Conservation (phyloP, 257 asterid species). For the Solanum arcanum region DNA sequence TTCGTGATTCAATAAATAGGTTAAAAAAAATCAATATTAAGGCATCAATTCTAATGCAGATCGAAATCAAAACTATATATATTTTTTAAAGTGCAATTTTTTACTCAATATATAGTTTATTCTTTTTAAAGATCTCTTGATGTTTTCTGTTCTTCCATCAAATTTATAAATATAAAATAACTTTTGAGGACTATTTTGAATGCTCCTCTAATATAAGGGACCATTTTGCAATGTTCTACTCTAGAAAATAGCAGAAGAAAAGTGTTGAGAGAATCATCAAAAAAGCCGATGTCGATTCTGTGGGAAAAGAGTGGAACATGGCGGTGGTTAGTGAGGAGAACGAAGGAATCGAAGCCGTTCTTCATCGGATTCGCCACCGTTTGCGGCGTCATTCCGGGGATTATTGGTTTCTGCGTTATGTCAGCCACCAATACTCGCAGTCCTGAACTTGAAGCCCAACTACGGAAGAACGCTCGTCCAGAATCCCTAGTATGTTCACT, state of each 20-base stretch:
- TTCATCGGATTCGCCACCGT: constrained; percentile 79
- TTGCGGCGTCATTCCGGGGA: constrained; percentile 89
- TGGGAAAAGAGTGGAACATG: constrained; percentile 72
- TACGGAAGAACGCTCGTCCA: constrained; percentile 70
- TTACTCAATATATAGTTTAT: no score
- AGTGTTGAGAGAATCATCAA: neutral
- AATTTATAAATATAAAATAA: no score
- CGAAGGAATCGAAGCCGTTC: constrained; percentile 79
- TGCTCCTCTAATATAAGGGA: neutral
- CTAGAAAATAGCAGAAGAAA: neutral
- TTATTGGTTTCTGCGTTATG: constrained; percentile 75
- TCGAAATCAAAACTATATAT: no score
- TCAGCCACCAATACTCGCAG: constrained; percentile 46
- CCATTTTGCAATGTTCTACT: neutral
- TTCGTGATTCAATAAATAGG: no score
- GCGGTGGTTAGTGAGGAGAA: constrained; percentile 80
- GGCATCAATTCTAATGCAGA: no score
- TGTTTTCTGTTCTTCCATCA: neutral
- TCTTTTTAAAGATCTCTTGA: no score
- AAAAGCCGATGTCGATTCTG: constrained; percentile 32
- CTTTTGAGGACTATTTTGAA: neutral
- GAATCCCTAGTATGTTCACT: constrained; percentile 41
- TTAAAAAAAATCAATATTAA: no score
- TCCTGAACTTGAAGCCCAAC: constrained; percentile 82
- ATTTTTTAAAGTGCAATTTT: neutral